These are phyloP conservation scores for Penicillium sp. DNA, from an alignment of 2,329 filamentous ascomycete genomes.

Conservation along the genomic window DNA sequence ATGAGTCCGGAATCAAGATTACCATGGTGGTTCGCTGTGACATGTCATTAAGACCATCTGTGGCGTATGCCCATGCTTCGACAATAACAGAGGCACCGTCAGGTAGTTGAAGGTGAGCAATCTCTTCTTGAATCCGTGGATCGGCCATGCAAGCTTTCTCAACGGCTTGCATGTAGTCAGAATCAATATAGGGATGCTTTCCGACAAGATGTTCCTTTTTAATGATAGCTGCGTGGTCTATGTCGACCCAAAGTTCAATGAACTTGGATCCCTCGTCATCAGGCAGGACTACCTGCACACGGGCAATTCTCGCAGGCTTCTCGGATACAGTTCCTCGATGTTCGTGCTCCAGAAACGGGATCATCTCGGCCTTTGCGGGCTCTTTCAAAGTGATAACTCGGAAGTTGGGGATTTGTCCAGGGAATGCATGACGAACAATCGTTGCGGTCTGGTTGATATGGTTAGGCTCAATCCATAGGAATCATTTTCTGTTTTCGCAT, in stretches of 20 bases:
- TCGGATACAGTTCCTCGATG: too few species aligned
- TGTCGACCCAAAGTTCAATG: slow-evolving; percentile 29
- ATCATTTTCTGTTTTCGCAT: too few species aligned
- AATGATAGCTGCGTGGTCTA: slow-evolving; percentile 13
- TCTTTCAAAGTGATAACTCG: too few species aligned
- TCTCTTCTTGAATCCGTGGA: slow-evolving; percentile 44
- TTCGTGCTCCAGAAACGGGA: slow-evolving; percentile 44
- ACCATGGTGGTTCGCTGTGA: too few species aligned
- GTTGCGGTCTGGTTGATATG: too few species aligned
- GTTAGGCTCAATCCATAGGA: too few species aligned
- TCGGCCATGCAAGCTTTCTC: slow-evolving; percentile 52
- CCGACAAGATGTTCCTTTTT: slow-evolving; percentile 23
- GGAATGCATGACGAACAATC: too few species aligned
- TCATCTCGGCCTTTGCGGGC: slow-evolving; percentile 51
- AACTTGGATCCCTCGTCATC: too few species aligned
- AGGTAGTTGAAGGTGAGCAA: slow-evolving; percentile 40
- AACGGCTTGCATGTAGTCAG: slow-evolving; percentile 52
- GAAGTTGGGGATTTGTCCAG: too few species aligned
- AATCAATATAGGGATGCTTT: slow-evolving; percentile 34
- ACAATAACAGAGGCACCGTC: slow-evolving; percentile 49
- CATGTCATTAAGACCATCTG: slow-evolving; percentile 54
- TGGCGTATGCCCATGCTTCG: slow-evolving; percentile 59
- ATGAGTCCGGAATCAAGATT: too few species aligned
- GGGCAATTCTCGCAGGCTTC: slow-evolving; percentile 44
- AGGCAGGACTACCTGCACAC: slow-evolving; percentile 39